Conservation (phyloP, 2,329 filamentous ascomycete species). For the Apiospora arundinis region DNA sequence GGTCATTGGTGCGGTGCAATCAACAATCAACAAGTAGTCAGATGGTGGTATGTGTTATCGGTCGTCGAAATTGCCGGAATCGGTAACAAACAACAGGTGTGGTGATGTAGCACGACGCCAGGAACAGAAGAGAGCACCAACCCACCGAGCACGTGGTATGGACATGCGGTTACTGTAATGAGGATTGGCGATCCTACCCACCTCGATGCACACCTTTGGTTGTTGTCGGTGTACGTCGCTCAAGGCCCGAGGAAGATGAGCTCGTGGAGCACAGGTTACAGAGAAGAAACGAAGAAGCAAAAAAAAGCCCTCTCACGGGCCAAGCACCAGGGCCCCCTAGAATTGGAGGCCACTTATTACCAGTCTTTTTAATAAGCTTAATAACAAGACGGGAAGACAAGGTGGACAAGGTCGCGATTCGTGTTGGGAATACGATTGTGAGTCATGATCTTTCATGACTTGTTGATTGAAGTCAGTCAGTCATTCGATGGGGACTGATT, state of each 20-base stretch:
- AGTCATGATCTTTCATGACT: too few species aligned
- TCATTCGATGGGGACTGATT: too few species aligned
- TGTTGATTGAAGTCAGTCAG: too few species aligned
- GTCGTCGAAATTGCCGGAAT: background rate
- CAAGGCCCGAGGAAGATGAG: background rate
- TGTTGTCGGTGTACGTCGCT: background rate
- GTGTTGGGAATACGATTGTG: background rate
- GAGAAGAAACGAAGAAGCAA: background rate
- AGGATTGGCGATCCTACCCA: slow-evolving; percentile 1
- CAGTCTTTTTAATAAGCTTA: background rate
- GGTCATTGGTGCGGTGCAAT: background rate
- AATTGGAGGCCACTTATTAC: slow-evolving; percentile 1
- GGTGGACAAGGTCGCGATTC: background rate
- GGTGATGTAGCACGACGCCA: background rate
- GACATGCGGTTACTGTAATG: background rate
- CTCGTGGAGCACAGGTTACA: too few species aligned
- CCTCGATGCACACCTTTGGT: background rate
- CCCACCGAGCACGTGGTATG: background rate
- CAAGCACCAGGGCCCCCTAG: background rate
- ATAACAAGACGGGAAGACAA: background rate
- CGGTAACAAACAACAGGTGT: background rate
- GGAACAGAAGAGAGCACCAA: background rate
- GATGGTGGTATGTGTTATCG: too few species aligned
- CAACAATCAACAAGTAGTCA: background rate
- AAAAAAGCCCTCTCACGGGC: background rate